A percentile compares a stretch with the other conserved stretches of the same genome.
Evolutionary conservation across 2,329 filamentous ascomycete genomes (phyloP).

Genomic region (Davidsoniella australis): DNA sequence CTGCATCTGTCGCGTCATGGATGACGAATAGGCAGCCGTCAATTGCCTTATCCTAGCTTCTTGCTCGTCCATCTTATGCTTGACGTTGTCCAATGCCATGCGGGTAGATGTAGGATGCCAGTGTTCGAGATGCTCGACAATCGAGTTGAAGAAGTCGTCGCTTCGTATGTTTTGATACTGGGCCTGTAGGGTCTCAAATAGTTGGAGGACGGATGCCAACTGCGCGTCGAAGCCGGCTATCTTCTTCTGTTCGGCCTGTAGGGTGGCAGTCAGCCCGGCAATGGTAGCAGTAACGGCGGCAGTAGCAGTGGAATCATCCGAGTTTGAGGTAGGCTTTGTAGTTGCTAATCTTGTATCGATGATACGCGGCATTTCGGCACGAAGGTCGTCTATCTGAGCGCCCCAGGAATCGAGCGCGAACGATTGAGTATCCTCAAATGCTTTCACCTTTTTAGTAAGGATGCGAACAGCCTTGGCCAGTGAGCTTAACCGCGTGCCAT

Average conservation of each 20-base stretch:
- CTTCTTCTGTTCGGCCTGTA: not conserved
- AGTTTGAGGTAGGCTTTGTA: not conserved
- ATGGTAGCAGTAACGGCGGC: not conserved
- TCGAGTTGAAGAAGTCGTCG: constrained; percentile 7
- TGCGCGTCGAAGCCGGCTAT: not conserved
- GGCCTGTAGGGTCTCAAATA: constrained; percentile 4
- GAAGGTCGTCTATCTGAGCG: constrained; percentile 4
- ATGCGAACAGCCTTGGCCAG: not conserved
- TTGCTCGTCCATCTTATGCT: not conserved
- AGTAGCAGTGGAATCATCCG: not conserved
- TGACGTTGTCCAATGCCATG: not conserved
- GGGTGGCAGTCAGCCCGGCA: not conserved
- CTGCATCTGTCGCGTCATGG: too few relatives aligned
- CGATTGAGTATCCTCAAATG: constrained; percentile 2
- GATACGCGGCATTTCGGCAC: constrained; percentile 1
- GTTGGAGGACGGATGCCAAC: not conserved
- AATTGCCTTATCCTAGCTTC: not conserved
- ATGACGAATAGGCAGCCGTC: too few relatives aligned
- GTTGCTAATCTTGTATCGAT: not conserved
- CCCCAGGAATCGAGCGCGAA: constrained; percentile 5
- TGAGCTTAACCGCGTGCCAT: too few relatives aligned
- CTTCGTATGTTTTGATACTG: constrained; percentile 6
- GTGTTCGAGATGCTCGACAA: constrained; percentile 10
- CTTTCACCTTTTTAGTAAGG: constrained; percentile 4
- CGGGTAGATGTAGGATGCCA: constrained; percentile 11